A percentile compares a stretch with the other conserved stretches of the same genome.
Evolutionary conservation across 345 rosid species (phyloP).

Genomic region (Gynandropsis gynandra): DNA sequence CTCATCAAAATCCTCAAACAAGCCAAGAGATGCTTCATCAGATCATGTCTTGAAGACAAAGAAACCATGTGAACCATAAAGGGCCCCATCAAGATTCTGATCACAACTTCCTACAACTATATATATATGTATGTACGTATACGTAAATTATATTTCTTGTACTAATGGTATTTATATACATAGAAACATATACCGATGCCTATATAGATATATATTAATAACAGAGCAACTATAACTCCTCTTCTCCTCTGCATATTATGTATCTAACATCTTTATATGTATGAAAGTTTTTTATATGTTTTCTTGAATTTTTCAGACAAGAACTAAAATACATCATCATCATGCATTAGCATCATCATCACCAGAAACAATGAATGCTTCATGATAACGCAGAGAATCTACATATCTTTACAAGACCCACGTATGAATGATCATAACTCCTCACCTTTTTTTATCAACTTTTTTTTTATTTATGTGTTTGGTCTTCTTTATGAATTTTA

Average conservation of each 20-base stretch:
- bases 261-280: too few relatives aligned
- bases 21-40: conserved; percentile 39
- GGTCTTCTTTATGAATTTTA: conserved; percentile 22
- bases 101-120: too few relatives aligned
- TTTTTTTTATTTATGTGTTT: conserved; percentile 28
- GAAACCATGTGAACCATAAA: too few relatives aligned
- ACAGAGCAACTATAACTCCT: too few relatives aligned
- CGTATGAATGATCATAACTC: conserved; percentile 30
- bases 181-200: too few relatives aligned
- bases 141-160: too few relatives aligned
- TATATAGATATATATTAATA: too few relatives aligned
- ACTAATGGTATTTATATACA: too few relatives aligned
- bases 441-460: conserved; percentile 32
- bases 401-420: conserved; percentile 27
- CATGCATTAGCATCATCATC: conserved; percentile 1
- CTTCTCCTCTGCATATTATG: too few relatives aligned
- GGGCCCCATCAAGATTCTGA: too few relatives aligned
- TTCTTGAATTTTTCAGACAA: conserved; percentile 19
- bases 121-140: too few relatives aligned
- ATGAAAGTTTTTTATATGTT: not conserved
- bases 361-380: conserved; percentile 36
- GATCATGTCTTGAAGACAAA: conserved; percentile 18
- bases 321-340: not conserved
- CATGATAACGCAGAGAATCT: conserved; percentile 40
- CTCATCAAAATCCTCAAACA: conserved; percentile 39